Base-by-base conservation (phyloP, 2,329 filamentous ascomycete genomes). In the Fusarium illudens region DNA sequence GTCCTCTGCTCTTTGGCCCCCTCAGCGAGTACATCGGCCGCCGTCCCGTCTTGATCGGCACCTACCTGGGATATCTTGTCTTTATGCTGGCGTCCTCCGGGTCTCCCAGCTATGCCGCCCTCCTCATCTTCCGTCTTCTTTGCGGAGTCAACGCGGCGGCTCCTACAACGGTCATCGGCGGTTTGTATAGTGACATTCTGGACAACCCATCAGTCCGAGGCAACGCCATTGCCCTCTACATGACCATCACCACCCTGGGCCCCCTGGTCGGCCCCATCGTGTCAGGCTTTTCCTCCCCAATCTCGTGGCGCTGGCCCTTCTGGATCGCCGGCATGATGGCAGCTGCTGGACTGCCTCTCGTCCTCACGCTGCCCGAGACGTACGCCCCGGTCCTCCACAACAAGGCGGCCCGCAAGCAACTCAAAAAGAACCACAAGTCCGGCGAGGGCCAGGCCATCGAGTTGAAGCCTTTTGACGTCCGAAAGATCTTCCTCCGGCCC, bases 361-460 rank as follows among this genome's bases (percentile, higher is more conserved):
- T 78, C 1, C 66, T 84, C 20, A 69, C 79, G 7, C 64, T 83
- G 1, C 82, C 82, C 3, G 82, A 84, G 63, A 84, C 82, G 2
- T 87, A 85, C 67, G 79, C 79, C 0, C 84, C 84, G 0, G 82
- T 86, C 4, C 78, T 87, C 12, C 79, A 88, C 27, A 80, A 83
- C 57, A 81, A 78, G 54, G 83, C 84, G 7, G 84, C 85, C 0
- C 76, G 79, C 39, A 81, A 74, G 37, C 76, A 86, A 17, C 81
- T 80, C 6, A 82, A 85, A 66, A 83, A 84, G 65, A 79, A 52
- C 17, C 44, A 56, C 20, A 46, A 52, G 17, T 27, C 36, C 8
- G 22, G 17, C 6, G 27, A 61, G 82, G 84, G 64, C 83, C 84
- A 68, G 65, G 71, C 39, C 78, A 60, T 78, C 76, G 59, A 67